Base-by-base conservation (phyloP, 345 rosid genomes). In the Brassica incana region DNA sequence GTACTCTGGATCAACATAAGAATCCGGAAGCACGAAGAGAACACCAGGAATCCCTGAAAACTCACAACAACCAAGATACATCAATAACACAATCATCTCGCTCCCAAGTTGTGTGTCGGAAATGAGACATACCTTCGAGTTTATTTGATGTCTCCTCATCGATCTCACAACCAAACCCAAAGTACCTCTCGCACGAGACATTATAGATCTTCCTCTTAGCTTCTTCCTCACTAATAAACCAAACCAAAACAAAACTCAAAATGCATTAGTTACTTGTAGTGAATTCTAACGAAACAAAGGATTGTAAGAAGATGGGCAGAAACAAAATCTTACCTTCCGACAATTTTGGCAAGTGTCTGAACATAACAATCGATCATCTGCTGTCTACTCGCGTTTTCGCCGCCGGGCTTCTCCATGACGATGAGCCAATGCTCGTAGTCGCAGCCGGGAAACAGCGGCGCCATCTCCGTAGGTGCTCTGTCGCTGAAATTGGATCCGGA, bases 371-470 rank as follows among this genome's bases (percentile, higher is more conserved):
- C 99, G 10, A 93, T 90, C 98, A 95, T 95, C 81, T 93, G 91
- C 87, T 95, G 92, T 77, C 88, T 93, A 4, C 83, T 84, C 1
- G 98, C 97, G 0, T 86, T 91, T 74, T 93, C 98, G 0, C 98
- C 94, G 1, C 97, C 96, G 20, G 96, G 97, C 82, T 93, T 91
- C n/a, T 95, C 98, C 90, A 93, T 95, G 9, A 95, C 91, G 71
- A 93, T 95, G 38, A 95, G 97, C 98, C 99, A 95, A 83, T 95
- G 99, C 83, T 90, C 83, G 74, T 93, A 95, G 40, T 95, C 99
- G 68, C 97, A 91, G 0, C 98, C 99, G 1, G 98, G 94, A 67
- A 93, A 95, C 14, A 93, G 93, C 35, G 97, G 96, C n/a, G 94
- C 89, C 98, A 91, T 93, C 67, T 95, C 97, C 18, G 90, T 93